Base-by-base conservation (phyloP, 140 eudicot species). In the Ambrosia hybrid region DNA sequence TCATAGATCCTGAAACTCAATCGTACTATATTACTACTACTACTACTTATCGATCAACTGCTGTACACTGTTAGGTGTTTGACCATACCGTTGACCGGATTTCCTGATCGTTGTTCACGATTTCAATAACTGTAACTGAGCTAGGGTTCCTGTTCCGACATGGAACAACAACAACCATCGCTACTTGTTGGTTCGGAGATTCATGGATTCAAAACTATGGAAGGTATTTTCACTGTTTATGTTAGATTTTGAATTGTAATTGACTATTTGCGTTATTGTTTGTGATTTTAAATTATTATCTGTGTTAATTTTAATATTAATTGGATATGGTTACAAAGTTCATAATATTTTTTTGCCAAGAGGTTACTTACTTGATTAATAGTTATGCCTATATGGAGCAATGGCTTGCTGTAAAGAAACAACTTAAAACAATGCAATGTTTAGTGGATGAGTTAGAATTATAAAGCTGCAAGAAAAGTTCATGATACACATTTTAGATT, bases 181-280 rank as follows among this genome's bases (percentile, higher is more conserved):
- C 66, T 51, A 58, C 88, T 92, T 14, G 72, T 68, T 52, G 98
- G 95, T 16, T 76, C 86, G 36, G 96, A 89, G 78, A 87, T 92
- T 82, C 96, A 92, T 85, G 98, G 98, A 53, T 92, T 92, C 73
- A 83, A 72, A 56, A 85, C 96, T 59, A 84, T 89, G 82, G 76
- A 80, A 78, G 98, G 96, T 92, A 61, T 52, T 6, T 10, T 48
- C 12, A 48, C 53, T 0, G n/a, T 48, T 26, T 21, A 21, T 72
- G 59, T 21, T 66, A n/a, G 53, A 45, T 62, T 73, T 8, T 64
- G 53, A 39, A 39, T 5, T 39, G 46, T 7, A 41, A 41, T 41
- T 41, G 46, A 39, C 6, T 39, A 6, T 39, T 39, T 39, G 45
- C 6, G 46, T 41, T 60, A 61, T 39, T 3, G 51, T 80, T 49